A percentile compares a stretch with the other conserved stretches of the same genome.
phyloP scores from a whole-genome alignment of 768 basidiomycete genomes.

The Tylopilus sp. region DNA sequence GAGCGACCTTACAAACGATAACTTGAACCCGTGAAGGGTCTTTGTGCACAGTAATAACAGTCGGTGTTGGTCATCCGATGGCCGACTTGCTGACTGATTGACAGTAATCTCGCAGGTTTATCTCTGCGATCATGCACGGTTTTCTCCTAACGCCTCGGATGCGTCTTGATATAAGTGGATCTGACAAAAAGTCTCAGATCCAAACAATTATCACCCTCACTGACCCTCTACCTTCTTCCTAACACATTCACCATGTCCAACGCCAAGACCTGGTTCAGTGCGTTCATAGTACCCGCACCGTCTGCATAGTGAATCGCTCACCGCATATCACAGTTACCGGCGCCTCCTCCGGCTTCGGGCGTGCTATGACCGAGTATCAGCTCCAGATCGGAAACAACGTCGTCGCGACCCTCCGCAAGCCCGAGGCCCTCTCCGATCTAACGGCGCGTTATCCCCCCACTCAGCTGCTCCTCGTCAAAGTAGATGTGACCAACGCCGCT shows the following conservation, averaged over 20 bases:
- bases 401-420: constrained; percentile 42
- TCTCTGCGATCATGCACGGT: too few species aligned
- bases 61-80: neutral
- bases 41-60: too few species aligned
- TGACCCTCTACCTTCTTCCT: neutral
- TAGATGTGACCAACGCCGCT: constrained; percentile 30
- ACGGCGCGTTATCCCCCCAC: constrained; percentile 16
- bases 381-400: constrained; percentile 37
- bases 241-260: constrained; percentile 7
- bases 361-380: constrained; percentile 29
- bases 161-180: too few species aligned
- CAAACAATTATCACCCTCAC: neutral
- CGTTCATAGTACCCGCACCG: neutral
- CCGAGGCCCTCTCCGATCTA: constrained; percentile 31
- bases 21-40: too few species aligned
- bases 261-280: constrained; percentile 20
- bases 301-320: neutral
- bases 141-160: too few species aligned
- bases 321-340: constrained; percentile 27
- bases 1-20: too few species aligned
- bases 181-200: neutral
- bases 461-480: constrained; percentile 29
- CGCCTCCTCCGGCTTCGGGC: constrained; percentile 39
- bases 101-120: neutral
- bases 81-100: neutral